These are phyloP conservation scores for Chrysanthemum lavandulifolium DNA, from an alignment of 129 eudicot genomes.

Conservation along the genomic window DNA sequence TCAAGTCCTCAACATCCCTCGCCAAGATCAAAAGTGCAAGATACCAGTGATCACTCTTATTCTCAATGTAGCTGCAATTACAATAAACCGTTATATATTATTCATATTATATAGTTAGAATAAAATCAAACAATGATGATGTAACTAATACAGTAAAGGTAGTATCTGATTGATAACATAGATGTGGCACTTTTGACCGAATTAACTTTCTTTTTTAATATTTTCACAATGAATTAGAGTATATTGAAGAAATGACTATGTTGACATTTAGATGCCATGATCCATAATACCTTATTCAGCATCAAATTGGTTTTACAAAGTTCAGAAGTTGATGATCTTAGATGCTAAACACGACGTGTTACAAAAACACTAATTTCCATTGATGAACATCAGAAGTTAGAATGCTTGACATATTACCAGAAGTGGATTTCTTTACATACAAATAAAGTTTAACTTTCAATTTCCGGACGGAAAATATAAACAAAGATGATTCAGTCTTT, in stretches of 20 bases:
- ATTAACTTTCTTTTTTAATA: no score
- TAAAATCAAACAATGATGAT: not conserved
- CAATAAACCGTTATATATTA: not conserved
- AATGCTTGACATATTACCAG: not conserved
- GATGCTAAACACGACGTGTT: not conserved
- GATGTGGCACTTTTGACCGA: no score
- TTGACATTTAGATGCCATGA: not conserved
- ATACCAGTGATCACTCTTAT: conserved; percentile 70
- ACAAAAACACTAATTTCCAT: not conserved
- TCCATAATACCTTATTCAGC: not conserved
- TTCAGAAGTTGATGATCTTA: no score
- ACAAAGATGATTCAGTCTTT: no score
- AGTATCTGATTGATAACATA: not conserved
- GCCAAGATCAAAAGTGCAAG: conserved; percentile 54
- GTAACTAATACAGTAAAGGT: not conserved
- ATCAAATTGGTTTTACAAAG: no score
- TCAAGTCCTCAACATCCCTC: conserved; percentile 74
- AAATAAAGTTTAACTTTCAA: not conserved
- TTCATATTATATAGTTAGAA: not conserved
- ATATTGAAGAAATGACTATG: not conserved
- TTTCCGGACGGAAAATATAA: no score
- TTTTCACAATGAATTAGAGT: not conserved
- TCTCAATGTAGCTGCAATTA: conserved; percentile 54
- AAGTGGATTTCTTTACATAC: not conserved
- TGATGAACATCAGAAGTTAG: no score